Conservation (phyloP, 495 filamentous ascomycete genomes). For the Amphirosellinia nigrospora region DNA sequence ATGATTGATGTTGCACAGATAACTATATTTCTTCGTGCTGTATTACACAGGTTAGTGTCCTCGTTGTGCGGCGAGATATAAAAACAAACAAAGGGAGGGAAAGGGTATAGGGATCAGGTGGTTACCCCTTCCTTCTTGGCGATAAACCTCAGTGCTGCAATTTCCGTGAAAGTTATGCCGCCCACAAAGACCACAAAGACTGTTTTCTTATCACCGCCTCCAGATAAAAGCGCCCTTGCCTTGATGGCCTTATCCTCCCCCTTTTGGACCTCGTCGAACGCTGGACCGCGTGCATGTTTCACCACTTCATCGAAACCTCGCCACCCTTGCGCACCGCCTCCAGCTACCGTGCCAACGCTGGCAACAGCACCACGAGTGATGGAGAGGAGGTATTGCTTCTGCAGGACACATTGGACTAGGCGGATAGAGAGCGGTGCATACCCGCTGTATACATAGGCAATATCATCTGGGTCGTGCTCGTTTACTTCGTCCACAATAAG, state of each 20-base stretch:
- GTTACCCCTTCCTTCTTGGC: constrained; percentile 82
- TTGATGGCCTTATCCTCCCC: constrained; percentile 92
- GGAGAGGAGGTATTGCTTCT: constrained; percentile 81
- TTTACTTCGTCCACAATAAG: constrained; percentile 97
- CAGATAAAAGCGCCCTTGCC: constrained; percentile 82
- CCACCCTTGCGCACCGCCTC: constrained; percentile 78
- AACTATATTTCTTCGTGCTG: constrained; percentile 76
- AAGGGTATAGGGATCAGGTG: neutral
- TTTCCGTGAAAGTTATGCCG: constrained; percentile 93
- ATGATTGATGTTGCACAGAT: constrained; percentile 93
- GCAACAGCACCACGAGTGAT: constrained; percentile 65
- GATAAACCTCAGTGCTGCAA: constrained; percentile 91
- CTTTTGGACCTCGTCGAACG: constrained; percentile 91
- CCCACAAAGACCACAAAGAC: constrained; percentile 95
- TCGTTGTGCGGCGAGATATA: constrained; percentile 10
- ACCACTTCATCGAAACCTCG: constrained; percentile 88
- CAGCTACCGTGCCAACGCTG: constrained; percentile 51
- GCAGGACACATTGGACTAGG: constrained; percentile 91
- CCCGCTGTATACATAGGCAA: constrained; percentile 96
- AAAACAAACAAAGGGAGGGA: neutral
- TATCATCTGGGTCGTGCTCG: constrained; percentile 93
- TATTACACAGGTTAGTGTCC: constrained; percentile 28
- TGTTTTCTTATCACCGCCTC: constrained; percentile 75
- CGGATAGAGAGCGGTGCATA: constrained; percentile 94
- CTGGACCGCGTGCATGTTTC: constrained; percentile 81